These are phyloP conservation scores for Salix brachista DNA, from an alignment of 345 rosid genomes.

Conservation along the genomic window DNA sequence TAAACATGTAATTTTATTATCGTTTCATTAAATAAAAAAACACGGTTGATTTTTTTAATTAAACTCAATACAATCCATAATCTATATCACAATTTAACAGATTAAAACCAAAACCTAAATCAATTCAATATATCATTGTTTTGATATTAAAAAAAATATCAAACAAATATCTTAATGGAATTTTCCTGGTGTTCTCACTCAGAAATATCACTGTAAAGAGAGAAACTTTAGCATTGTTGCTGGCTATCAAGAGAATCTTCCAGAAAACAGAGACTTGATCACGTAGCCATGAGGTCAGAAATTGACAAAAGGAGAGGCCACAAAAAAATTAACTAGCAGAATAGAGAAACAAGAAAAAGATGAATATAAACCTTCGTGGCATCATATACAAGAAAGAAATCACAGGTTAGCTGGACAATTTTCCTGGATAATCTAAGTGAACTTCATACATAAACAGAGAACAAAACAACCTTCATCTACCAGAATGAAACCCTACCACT, in stretches of 20 bases:
- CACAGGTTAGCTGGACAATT: not conserved
- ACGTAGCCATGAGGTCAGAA: not conserved
- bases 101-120: fast-evolving
- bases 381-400: not conserved
- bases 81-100: fast-evolving
- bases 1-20: too few relatives aligned
- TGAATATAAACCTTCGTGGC: not conserved
- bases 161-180: too few relatives aligned
- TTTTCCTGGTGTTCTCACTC: too few relatives aligned
- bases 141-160: too few relatives aligned
- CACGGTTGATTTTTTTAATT: too few relatives aligned
- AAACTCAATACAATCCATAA: too few relatives aligned
- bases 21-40: too few relatives aligned
- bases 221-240: too few relatives aligned
- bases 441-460: not conserved
- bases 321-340: not conserved
- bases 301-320: not conserved
- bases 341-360: not conserved
- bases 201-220: too few relatives aligned
- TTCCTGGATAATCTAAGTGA: not conserved
- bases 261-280: not conserved
- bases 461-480: not conserved
- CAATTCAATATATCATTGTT: too few relatives aligned
- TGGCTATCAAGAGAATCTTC: too few relatives aligned
- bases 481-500: conserved; percentile 14